Base-by-base conservation (phyloP, 768 basidiomycete species). In the Collybia sordida region DNA sequence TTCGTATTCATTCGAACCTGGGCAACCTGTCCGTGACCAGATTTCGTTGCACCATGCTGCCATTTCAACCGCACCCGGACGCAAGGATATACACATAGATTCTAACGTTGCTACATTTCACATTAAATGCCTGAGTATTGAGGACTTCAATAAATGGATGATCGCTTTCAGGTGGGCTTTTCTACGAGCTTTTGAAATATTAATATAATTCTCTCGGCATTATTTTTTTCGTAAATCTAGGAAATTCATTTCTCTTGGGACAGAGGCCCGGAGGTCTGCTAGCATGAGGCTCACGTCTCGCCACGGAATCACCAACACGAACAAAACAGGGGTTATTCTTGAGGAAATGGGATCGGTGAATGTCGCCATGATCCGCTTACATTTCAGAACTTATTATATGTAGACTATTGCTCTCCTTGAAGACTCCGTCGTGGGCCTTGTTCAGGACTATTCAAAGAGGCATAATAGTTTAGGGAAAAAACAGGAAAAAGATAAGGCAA, bases 31-130 rank as follows among this genome's bases (percentile, higher is more conserved):
- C 50, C 81, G 90, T 42, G 91, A 93, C 64, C 80, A 85, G 53
- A 68, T 92, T 42, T 74, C 72, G 19, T 70, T 88, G 15, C 77
- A 80, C 36, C 78, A 81, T 59, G 88, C 90, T 24, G 88, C 88
- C n/a, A 83, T 93, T 51, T 83, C 89, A 18, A 89, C 87, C 17
- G 74, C 81, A 4, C 72, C 74, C n/a, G 85, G 85, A 3, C 80
- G 85, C 51, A 88, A 78, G 63, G 87, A 92, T 59, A 89, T 93
- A 43, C 89, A 91, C 58, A 74, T 93, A 42, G 90, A 93, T 60
- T 83, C 87, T 3, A 78, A 73, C 58, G 82, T 73, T 38, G 85
- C 85, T 22, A 92, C 88, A 0, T 93, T 92, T 62, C 90, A 93
- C 65, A 79, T 93, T 54, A 88, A 86, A 65, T 90, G 88, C 62